phyloP scores from a whole-genome alignment of 306 rosid genomes.

The Gynostemma pentaphyllum region DNA sequence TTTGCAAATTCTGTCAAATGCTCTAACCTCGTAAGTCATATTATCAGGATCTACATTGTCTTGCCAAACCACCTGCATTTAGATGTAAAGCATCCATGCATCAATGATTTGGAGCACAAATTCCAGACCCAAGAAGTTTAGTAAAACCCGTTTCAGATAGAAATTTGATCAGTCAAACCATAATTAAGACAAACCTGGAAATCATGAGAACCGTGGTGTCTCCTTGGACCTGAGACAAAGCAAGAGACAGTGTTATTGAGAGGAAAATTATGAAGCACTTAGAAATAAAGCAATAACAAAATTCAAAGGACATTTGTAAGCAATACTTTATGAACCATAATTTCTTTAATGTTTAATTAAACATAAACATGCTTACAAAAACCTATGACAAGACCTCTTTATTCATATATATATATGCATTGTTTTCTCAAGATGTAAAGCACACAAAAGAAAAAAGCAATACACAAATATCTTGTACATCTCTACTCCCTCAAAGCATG shows the following conservation, averaged over 20 bases:
- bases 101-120: not conserved
- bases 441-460: not conserved
- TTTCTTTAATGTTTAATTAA: not conserved
- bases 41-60: conserved; percentile 82
- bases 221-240: conserved; percentile 61
- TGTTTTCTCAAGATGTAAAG: not conserved
- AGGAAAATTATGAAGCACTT: not conserved
- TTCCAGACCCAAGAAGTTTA: not conserved
- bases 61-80: conserved; percentile 79
- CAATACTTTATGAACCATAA: not conserved
- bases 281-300: not conserved
- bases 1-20: not conserved
- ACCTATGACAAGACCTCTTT: not conserved
- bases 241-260: not conserved
- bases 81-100: not conserved
- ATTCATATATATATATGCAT: not conserved
- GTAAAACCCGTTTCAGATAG: not conserved
- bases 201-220: conserved; percentile 65
- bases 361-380: not conserved
- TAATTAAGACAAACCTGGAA: conserved; percentile 58
- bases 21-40: conserved; percentile 89
- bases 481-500: too few species aligned
- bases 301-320: not conserved
- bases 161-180: conserved; percentile 4
- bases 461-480: too few species aligned